phyloP scores from a whole-genome alignment of 2,329 filamentous ascomycete genomes.

The Colletotrichum acutatum region DNA sequence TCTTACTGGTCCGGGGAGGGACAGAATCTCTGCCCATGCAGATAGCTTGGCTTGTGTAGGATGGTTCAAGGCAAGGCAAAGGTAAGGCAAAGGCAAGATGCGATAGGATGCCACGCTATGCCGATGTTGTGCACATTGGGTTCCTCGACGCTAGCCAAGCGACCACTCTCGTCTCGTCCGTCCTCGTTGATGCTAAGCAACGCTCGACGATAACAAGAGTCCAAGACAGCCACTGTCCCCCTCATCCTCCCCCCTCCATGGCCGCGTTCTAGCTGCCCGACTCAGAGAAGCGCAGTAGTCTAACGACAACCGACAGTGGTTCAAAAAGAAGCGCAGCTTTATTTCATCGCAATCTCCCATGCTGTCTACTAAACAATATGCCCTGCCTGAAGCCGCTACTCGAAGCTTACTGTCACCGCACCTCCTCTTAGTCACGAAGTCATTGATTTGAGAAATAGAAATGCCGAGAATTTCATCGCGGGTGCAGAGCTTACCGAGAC shows the following conservation, averaged over 20 bases:
- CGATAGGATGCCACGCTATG: not conserved
- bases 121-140: not conserved
- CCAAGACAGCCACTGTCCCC: not conserved
- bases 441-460: not conserved
- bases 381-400: not conserved
- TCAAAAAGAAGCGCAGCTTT: not conserved
- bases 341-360: not conserved
- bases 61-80: not conserved
- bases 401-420: not conserved
- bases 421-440: not conserved
- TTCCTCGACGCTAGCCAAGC: constrained; percentile 4
- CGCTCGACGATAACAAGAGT: not conserved
- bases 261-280: not conserved
- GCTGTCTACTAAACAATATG: not conserved
- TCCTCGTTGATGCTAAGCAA: not conserved
- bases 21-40: constrained; percentile 8
- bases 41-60: not conserved
- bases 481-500: not conserved
- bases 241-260: not conserved
- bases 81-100: not conserved
- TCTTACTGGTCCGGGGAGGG: not conserved
- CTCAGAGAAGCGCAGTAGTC: not conserved
- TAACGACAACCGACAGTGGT: not conserved
- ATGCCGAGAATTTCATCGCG: not conserved
- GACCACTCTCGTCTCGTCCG: not conserved